Conservation (phyloP, 2,329 filamentous ascomycete genomes). For the Aspergillus latus region DNA sequence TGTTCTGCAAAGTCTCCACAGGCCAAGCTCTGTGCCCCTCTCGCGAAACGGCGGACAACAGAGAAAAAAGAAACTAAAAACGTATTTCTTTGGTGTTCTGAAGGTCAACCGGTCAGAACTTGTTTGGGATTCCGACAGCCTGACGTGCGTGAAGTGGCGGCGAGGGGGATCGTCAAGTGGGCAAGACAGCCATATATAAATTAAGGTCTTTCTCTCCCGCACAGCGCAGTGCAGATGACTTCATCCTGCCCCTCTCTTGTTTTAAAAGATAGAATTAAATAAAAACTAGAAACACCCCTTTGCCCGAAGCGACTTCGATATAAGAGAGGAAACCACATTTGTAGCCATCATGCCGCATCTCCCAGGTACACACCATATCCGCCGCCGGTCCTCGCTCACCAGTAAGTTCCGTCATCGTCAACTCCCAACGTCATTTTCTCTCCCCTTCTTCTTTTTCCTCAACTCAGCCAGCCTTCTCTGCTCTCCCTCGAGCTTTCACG, state of each 20-base stretch:
- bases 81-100: not conserved
- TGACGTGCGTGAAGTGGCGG: slow-evolving; percentile 8
- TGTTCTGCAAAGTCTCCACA: slow-evolving; percentile 15
- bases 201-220: not conserved
- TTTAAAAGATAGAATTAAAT: slow-evolving; percentile 8
- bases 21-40: slow-evolving; percentile 18
- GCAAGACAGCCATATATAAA: slow-evolving; percentile 11
- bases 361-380: slow-evolving; percentile 36
- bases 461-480: slow-evolving; percentile 4
- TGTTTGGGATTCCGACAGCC: not conserved
- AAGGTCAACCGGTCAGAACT: not conserved
- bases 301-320: slow-evolving; percentile 3
- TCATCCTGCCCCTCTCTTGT: slow-evolving; percentile 3
- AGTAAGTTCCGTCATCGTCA: slow-evolving; percentile 32
- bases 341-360: slow-evolving; percentile 36
- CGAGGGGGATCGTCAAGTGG: slow-evolving; percentile 13
- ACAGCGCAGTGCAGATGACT: slow-evolving; percentile 6
- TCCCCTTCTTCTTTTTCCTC: slow-evolving; percentile 12
- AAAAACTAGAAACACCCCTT: slow-evolving; percentile 3
- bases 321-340: slow-evolving; percentile 2
- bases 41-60: slow-evolving; percentile 12
- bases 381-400: slow-evolving; percentile 36
- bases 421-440: slow-evolving; percentile 22
- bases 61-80: slow-evolving; percentile 3
- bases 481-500: not conserved